Percentiles rank a stretch among this genome's conserved stretches.
These are phyloP conservation scores for Ceratobasidium sp. DNA, from an alignment of 1,284 basidiomycete genomes.

Conservation along the genomic window DNA sequence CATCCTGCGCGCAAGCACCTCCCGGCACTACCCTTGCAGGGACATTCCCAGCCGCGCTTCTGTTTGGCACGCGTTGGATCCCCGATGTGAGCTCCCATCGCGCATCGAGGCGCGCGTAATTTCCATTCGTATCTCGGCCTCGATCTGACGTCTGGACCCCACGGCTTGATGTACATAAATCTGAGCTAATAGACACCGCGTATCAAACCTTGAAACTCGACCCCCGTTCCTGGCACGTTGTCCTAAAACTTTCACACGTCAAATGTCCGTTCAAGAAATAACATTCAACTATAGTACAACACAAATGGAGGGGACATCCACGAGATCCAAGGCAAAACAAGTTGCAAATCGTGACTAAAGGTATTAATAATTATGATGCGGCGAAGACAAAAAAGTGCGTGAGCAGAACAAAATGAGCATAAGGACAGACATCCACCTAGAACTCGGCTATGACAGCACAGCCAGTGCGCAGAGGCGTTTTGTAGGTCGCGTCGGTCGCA, in stretches of 20 bases:
- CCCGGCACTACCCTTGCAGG: not conserved
- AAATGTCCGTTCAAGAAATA: not conserved
- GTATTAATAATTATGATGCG: slow-evolving; percentile 41
- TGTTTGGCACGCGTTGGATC: slow-evolving; percentile 22
- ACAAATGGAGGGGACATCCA: slow-evolving; percentile 1
- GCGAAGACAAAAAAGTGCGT: slow-evolving; percentile 1
- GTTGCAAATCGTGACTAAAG: no score
- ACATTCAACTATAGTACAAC: slow-evolving; percentile 15
- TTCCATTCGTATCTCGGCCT: no score
- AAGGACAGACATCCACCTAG: slow-evolving; percentile 25
- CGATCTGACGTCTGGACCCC: no score
- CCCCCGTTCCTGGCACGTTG: slow-evolving; percentile 5
- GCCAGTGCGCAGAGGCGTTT: slow-evolving; percentile 35
- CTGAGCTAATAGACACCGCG: no score
- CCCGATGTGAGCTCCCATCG: slow-evolving; percentile 10
- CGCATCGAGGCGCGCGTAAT: not conserved
- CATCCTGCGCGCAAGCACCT: not conserved
- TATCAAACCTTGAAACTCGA: slow-evolving; percentile 11
- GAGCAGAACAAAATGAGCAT: not conserved
- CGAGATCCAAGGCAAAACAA: no score
- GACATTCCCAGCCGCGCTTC: not conserved
- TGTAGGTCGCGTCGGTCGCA: not conserved
- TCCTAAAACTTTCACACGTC: not conserved
- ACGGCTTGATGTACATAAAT: no score
- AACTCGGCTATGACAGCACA: slow-evolving; percentile 35